Percentiles rank a stretch among this genome's conserved stretches.
Conservation (phyloP, 1,139 yeast species). For the Debaryomyces coudertii region DNA sequence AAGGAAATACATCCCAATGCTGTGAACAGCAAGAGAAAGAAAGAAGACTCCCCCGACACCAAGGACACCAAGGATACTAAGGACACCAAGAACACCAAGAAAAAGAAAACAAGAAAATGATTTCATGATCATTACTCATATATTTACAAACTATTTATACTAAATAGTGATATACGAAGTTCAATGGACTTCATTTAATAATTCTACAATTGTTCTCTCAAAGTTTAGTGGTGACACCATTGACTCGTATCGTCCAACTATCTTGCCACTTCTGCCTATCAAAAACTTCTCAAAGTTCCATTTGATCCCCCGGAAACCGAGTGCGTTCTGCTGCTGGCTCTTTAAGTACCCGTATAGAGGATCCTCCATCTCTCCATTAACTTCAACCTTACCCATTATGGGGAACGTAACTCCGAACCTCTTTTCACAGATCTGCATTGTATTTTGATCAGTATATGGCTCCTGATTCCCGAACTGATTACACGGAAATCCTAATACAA, state of each 20-base stretch:
- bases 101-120: conserved; percentile 14
- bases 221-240: conserved; percentile 66
- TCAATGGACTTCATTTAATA: conserved; percentile 31
- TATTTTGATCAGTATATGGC: conserved; percentile 71
- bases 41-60: conserved; percentile 18
- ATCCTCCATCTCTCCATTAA: conserved; percentile 38
- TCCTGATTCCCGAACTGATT: conserved; percentile 75
- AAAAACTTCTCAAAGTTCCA: conserved; percentile 98
- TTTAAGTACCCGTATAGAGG: conserved; percentile 40
- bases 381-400: conserved; percentile 38
- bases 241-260: conserved; percentile 70
- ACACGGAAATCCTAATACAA: conserved; percentile 47
- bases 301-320: conserved; percentile 80
- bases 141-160: conserved; percentile 6
- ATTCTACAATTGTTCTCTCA: conserved; percentile 49
- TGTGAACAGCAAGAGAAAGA: conserved; percentile 20
- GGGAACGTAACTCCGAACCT: conserved; percentile 62
- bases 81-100: conserved; percentile 15
- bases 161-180: conserved; percentile 3
- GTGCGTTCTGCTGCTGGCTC: conserved; percentile 43
- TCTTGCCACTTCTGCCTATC: conserved; percentile 70
- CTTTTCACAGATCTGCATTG: conserved; percentile 62
- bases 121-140: conserved; percentile 2
- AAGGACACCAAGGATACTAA: too few relatives aligned
- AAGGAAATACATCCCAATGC: conserved; percentile 51